These are phyloP conservation scores for Nemania sp. DNA, from an alignment of 2,329 filamentous ascomycete genomes.

Conservation along the genomic window DNA sequence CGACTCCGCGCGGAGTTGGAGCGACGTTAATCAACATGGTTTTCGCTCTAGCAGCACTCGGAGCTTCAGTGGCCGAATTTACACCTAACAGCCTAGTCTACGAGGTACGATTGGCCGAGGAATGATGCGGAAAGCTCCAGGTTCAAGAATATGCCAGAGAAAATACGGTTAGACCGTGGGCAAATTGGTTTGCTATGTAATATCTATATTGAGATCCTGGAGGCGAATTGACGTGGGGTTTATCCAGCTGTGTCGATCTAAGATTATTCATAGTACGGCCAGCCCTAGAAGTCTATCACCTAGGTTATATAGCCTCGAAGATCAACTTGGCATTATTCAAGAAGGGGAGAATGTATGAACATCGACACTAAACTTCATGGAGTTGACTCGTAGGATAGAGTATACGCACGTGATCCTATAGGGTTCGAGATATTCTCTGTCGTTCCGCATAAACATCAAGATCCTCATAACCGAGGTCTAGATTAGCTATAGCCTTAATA, in stretches of 20 bases:
- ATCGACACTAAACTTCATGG: no score
- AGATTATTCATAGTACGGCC: not conserved
- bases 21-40: slow-evolving; percentile 28
- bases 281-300: not conserved
- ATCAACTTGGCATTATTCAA: not conserved
- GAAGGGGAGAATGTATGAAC: not conserved
- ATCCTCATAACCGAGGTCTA: not conserved
- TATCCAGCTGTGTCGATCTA: not conserved
- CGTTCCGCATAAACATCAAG: not conserved
- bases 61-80: slow-evolving; percentile 32
- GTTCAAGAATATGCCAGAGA: not conserved
- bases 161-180: slow-evolving; percentile 1
- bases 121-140: not conserved
- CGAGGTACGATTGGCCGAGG: slow-evolving; percentile 5
- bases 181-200: not conserved
- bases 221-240: not conserved
- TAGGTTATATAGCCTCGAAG: not conserved
- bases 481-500: not conserved
- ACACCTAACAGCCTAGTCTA: slow-evolving; percentile 4
- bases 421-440: not conserved
- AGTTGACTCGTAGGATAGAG: no score
- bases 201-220: slow-evolving; percentile 4
- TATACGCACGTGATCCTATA: no score
- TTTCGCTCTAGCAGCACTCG: slow-evolving; percentile 20
- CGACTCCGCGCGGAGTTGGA: slow-evolving; percentile 33